Evolutionary conservation across 371 early-diverging fungal genomes (phyloP).

Genomic region (Blastocladiella emersonii): DNA sequence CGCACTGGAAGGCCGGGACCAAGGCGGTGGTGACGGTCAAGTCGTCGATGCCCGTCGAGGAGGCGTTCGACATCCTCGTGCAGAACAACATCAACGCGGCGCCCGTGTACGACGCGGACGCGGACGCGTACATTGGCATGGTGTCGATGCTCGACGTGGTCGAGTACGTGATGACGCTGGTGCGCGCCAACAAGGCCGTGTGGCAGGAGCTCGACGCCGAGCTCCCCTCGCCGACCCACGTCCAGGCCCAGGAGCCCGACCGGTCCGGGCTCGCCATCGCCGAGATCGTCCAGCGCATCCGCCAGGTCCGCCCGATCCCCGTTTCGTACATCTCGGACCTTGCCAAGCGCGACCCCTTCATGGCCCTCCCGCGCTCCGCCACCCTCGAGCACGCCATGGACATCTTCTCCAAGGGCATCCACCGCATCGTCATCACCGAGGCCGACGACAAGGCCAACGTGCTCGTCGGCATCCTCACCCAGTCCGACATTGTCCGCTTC

Average conservation of each 20-base stretch:
- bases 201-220: background rate
- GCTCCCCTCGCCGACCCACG: background rate
- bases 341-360: slow-evolving; percentile 3
- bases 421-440: background rate
- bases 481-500: background rate
- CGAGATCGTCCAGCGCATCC: background rate
- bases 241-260: background rate
- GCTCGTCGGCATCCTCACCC: background rate
- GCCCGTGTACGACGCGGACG: background rate
- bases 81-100: slow-evolving; percentile 5
- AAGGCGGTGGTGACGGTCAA: background rate
- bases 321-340: slow-evolving; percentile 2
- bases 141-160: slow-evolving; percentile 3
- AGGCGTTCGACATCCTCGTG: background rate
- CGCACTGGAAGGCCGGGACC: background rate
- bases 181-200: background rate
- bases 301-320: background rate
- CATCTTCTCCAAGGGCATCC: slow-evolving; percentile 2
- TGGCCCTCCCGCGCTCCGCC: background rate
- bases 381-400: slow-evolving; percentile 1
- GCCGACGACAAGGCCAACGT: background rate
- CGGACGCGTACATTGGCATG: background rate
- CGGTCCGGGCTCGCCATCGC: background rate
- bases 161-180: background rate
- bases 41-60: background rate